Evolutionary conservation across 805 yeast species (phyloP).

Genomic region (Yarrowia porcina): DNA sequence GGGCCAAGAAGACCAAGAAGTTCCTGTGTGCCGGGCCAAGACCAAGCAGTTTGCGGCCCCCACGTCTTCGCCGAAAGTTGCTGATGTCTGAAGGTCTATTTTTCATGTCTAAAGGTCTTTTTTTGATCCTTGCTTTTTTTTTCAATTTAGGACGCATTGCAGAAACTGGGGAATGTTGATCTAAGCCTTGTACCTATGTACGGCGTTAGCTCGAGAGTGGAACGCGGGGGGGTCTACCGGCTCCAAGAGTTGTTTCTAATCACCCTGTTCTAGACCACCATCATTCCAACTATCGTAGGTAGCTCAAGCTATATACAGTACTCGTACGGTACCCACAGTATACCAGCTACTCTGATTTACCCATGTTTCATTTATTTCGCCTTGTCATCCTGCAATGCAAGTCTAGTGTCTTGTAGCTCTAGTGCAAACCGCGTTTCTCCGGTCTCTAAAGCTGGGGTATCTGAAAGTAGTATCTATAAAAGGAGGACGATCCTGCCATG

Average conservation of each 20-base stretch:
- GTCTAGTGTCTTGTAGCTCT: neutral
- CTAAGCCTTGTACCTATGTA: neutral
- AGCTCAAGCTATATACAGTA: too few relatives aligned
- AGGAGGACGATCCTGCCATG: neutral
- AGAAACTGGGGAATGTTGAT: constrained; percentile 7
- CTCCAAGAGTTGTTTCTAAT: too few relatives aligned
- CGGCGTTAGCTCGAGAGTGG: neutral
- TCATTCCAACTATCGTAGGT: neutral
- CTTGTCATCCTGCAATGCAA: neutral
- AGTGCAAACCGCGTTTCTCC: neutral
- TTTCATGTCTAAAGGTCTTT: too few relatives aligned
- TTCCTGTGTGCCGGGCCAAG: too few relatives aligned
- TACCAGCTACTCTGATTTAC: too few relatives aligned
- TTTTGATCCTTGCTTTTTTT: neutral
- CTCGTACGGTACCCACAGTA: too few relatives aligned
- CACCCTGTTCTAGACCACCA: neutral
- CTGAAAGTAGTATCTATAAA: neutral
- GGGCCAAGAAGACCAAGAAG: neutral
- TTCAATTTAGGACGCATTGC: neutral
- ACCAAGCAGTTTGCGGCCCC: too few relatives aligned
- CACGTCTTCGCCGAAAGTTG: too few relatives aligned
- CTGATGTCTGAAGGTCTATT: too few relatives aligned
- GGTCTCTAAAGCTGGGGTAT: neutral
- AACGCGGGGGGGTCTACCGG: neutral
- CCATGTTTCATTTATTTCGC: neutral